These are phyloP conservation scores for Poa pratensis DNA, from an alignment of 176 grass and related monocot genomes.

Conservation along the genomic window DNA sequence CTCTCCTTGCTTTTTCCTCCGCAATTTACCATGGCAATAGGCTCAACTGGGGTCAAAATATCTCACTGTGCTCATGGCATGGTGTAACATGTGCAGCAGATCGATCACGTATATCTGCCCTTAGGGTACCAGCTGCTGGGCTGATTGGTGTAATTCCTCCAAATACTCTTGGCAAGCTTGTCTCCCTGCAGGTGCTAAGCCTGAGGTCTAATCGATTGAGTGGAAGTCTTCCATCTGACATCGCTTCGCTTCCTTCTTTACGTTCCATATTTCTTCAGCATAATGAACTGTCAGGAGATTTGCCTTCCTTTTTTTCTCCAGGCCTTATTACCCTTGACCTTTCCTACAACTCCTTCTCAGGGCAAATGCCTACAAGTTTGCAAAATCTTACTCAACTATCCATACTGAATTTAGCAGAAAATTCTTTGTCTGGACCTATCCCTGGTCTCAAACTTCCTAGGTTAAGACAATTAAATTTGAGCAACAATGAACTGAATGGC, in stretches of 20 bases:
- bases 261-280: conserved; percentile 83
- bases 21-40: conserved; percentile 61
- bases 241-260: conserved; percentile 77
- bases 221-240: conserved; percentile 73
- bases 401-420: conserved; percentile 69
- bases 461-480: conserved; percentile 79
- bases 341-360: conserved; percentile 85
- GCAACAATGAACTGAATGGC: conserved; percentile 78
- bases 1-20: conserved; percentile 78
- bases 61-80: conserved; percentile 84
- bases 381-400: conserved; percentile 73
- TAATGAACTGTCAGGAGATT: conserved; percentile 85
- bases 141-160: conserved; percentile 74
- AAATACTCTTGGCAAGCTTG: conserved; percentile 80
- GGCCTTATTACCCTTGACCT: conserved; percentile 72
- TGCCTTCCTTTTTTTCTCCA: conserved; percentile 66
- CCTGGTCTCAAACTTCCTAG: conserved; percentile 69
- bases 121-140: conserved; percentile 84
- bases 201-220: conserved; percentile 80
- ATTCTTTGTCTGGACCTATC: conserved; percentile 80
- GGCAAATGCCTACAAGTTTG: conserved; percentile 65
- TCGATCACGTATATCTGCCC: conserved; percentile 54
- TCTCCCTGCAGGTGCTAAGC: conserved; percentile 81
- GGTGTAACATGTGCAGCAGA: conserved; percentile 73
- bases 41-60: conserved; percentile 76